These are phyloP conservation scores for Candida adriatica DNA, from an alignment of 805 yeast species.

Conservation along the genomic window DNA sequence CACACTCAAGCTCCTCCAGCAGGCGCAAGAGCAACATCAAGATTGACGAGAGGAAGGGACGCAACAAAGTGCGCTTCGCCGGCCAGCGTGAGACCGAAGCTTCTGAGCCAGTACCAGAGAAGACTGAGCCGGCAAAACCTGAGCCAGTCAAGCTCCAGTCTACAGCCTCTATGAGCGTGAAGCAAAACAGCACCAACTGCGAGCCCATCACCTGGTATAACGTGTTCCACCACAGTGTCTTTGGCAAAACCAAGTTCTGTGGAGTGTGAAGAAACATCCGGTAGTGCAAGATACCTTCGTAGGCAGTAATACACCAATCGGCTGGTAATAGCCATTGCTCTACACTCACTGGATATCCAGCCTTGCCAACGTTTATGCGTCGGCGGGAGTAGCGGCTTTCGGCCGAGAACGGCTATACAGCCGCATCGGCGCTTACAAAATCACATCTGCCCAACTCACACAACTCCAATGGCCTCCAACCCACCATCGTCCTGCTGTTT, in stretches of 20 bases:
- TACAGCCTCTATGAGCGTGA: slow-evolving; percentile 1
- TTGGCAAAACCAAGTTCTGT: slow-evolving; percentile 36
- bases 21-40: slow-evolving; percentile 1
- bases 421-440: no score
- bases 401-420: no score
- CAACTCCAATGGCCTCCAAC: slow-evolving; percentile 41
- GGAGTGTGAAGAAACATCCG: slow-evolving; percentile 6
- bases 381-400: no score
- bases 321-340: no score
- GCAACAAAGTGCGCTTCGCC: not conserved
- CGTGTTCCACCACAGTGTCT: slow-evolving; percentile 42
- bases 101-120: no score
- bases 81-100: no score
- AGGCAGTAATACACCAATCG: no score
- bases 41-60: not conserved
- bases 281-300: no score
- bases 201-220: slow-evolving; percentile 46
- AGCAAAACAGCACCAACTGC: slow-evolving; percentile 27
- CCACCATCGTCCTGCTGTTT: slow-evolving; percentile 31
- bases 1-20: no score
- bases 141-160: slow-evolving; percentile 5
- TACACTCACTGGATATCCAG: no score
- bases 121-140: slow-evolving; percentile 2
- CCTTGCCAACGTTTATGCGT: no score
- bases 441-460: no score